Conservation (phyloP, 164 flowering plant genomes). For the Nelumbo lutea region DNA sequence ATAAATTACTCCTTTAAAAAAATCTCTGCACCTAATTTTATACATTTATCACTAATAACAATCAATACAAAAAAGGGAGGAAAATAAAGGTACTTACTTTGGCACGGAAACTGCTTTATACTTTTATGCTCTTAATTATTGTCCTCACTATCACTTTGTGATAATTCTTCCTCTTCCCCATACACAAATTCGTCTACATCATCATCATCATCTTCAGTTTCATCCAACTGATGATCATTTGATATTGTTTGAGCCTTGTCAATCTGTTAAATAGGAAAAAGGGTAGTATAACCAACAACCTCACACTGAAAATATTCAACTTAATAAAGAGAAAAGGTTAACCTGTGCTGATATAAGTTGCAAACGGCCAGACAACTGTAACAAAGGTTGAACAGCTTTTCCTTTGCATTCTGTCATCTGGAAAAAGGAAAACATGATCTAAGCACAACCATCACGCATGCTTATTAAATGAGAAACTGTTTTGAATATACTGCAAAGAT, state of each 20-base stretch:
- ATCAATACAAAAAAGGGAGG: too few species aligned
- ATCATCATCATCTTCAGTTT: slow-evolving; percentile 41
- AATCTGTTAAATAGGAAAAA: slow-evolving; percentile 32
- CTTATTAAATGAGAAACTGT: neutral
- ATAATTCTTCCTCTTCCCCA: slow-evolving; percentile 51
- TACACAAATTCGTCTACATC: slow-evolving; percentile 50
- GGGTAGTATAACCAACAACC: neutral
- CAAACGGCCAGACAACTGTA: slow-evolving; percentile 75
- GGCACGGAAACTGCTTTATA: too few species aligned
- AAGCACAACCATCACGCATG: neutral
- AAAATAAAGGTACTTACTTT: too few species aligned
- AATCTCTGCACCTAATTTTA: too few species aligned
- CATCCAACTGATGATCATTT: slow-evolving; percentile 30
- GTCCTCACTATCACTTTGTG: slow-evolving; percentile 51
- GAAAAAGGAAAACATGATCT: slow-evolving; percentile 11
- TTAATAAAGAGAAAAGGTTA: neutral
- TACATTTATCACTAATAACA: too few species aligned
- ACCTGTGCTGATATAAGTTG: slow-evolving; percentile 85
- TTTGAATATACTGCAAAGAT: neutral
- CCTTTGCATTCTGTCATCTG: slow-evolving; percentile 64
- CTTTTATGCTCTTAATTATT: slow-evolving; percentile 17
- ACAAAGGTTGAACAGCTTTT: slow-evolving; percentile 45
- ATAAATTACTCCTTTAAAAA: too few species aligned
- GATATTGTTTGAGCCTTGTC: slow-evolving; percentile 40
- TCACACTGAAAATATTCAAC: neutral